Evolutionary conservation across 2,329 filamentous ascomycete species (phyloP).

Genomic region (Bisporella sp.): DNA sequence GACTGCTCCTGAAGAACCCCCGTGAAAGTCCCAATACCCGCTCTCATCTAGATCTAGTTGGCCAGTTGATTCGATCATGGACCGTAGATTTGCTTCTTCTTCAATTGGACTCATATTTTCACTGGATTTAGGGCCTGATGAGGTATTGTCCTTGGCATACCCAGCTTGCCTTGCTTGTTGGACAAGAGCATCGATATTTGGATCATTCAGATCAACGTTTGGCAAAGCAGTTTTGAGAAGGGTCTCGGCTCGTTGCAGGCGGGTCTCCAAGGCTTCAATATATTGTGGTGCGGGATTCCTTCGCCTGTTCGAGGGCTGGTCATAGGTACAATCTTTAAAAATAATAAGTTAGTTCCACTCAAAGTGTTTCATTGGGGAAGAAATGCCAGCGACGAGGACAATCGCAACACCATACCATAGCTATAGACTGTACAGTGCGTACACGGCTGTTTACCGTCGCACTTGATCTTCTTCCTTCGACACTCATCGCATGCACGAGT

Average conservation of each 20-base stretch:
- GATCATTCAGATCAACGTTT: constrained; percentile 69
- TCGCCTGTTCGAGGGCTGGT: constrained; percentile 69
- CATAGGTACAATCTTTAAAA: constrained; percentile 61
- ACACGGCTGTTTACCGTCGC: constrained; percentile 79
- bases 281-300: constrained; percentile 68
- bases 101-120: constrained; percentile 25
- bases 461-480: constrained; percentile 81
- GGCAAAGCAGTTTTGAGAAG: constrained; percentile 57
- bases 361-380: neutral
- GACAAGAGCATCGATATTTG: constrained; percentile 70
- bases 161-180: constrained; percentile 48
- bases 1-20: constrained; percentile 83
- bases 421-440: constrained; percentile 98
- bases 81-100: constrained; percentile 71
- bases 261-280: constrained; percentile 62
- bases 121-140: constrained; percentile 4
- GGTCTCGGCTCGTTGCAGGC: constrained; percentile 63
- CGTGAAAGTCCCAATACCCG: constrained; percentile 92
- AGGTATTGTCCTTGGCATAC: neutral
- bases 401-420: constrained; percentile 63
- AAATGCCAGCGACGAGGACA: neutral
- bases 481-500: constrained; percentile 80
- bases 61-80: constrained; percentile 91
- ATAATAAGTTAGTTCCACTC: constrained; percentile 5
- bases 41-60: constrained; percentile 86